Percentiles rank a stretch among this genome's conserved stretches.
Evolutionary conservation across 2,329 filamentous ascomycete genomes (phyloP).

Genomic region (Aspergillus sojae): DNA sequence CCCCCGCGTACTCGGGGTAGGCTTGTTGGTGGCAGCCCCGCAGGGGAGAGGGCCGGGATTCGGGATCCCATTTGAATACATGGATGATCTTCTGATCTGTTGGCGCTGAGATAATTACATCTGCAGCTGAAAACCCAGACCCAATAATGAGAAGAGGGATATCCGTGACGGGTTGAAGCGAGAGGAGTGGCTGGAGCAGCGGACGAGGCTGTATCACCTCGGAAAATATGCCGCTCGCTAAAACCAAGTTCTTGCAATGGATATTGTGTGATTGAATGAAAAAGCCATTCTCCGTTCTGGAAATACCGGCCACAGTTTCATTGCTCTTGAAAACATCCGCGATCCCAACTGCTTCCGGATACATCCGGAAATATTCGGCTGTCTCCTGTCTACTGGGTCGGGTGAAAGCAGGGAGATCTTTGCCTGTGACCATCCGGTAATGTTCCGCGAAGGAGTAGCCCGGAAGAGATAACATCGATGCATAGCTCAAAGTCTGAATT

Average conservation of each 20-base stretch:
- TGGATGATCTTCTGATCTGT: slow-evolving; percentile 59
- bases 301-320: slow-evolving; percentile 47
- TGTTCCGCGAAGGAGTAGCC: slow-evolving; percentile 61
- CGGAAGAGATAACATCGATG: slow-evolving; percentile 62
- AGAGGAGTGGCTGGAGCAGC: slow-evolving; percentile 50
- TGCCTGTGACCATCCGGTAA: slow-evolving; percentile 45
- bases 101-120: slow-evolving; percentile 60
- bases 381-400: slow-evolving; percentile 59
- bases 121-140: slow-evolving; percentile 65
- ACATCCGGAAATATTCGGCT: slow-evolving; percentile 57
- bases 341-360: slow-evolving; percentile 58
- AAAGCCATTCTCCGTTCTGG: slow-evolving; percentile 51
- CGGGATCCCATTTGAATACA: slow-evolving; percentile 62
- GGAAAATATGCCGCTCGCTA: slow-evolving; percentile 63
- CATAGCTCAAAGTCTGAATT: slow-evolving; percentile 64
- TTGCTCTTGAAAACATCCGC: slow-evolving; percentile 49
- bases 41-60: slow-evolving; percentile 58
- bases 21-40: slow-evolving; percentile 62
- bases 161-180: slow-evolving; percentile 28
- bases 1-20: slow-evolving; percentile 63
- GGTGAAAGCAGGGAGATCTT: slow-evolving; percentile 53
- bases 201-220: slow-evolving; percentile 55
- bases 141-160: slow-evolving; percentile 59
- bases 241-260: slow-evolving; percentile 58
- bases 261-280: slow-evolving; percentile 55